Percentiles rank a stretch among this genome's conserved stretches.
These are phyloP conservation scores for Dendryphion nanum DNA, from an alignment of 2,329 filamentous ascomycete genomes.

Conservation along the genomic window DNA sequence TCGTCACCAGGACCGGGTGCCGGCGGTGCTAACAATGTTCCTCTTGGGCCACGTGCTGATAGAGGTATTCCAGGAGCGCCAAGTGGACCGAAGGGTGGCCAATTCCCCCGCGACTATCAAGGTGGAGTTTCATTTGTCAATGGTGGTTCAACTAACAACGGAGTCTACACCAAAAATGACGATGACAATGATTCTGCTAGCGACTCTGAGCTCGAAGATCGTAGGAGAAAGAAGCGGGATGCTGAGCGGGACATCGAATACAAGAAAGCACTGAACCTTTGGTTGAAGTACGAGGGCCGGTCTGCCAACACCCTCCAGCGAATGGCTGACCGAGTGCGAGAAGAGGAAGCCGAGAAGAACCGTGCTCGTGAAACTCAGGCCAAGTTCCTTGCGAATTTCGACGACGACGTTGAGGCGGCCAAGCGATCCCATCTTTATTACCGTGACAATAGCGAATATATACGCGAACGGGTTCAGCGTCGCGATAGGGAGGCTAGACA, in stretches of 20 bases:
- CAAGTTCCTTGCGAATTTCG: conserved; percentile 74
- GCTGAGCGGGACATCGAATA: conserved; percentile 78
- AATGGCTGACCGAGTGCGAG: conserved; percentile 75
- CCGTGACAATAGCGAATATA: conserved; percentile 79
- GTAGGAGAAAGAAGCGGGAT: conserved; percentile 68
- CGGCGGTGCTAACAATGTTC: conserved; percentile 69
- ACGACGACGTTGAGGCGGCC: conserved; percentile 79
- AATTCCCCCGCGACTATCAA: conserved; percentile 70
- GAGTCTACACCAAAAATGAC: conserved; percentile 58
- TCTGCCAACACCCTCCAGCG: conserved; percentile 81
- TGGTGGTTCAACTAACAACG: conserved; percentile 65
- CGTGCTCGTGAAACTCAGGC: conserved; percentile 66
- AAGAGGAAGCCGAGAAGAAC: conserved; percentile 66
- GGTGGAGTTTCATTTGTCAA: conserved; percentile 82
- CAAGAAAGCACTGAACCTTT: conserved; percentile 81
- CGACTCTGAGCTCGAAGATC: conserved; percentile 78
- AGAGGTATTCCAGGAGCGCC: conserved; percentile 71
- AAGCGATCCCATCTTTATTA: conserved; percentile 81
- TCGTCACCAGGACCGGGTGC: conserved; percentile 66
- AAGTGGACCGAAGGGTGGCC: conserved; percentile 65
- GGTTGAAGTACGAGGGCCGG: conserved; percentile 84
- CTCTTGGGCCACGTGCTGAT: conserved; percentile 66
- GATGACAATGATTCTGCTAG: conserved; percentile 86
- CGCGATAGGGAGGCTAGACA: conserved; percentile 70
- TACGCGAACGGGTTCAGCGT: conserved; percentile 73